Conservation (phyloP, 345 rosid species). For the Lepidium sativum region DNA sequence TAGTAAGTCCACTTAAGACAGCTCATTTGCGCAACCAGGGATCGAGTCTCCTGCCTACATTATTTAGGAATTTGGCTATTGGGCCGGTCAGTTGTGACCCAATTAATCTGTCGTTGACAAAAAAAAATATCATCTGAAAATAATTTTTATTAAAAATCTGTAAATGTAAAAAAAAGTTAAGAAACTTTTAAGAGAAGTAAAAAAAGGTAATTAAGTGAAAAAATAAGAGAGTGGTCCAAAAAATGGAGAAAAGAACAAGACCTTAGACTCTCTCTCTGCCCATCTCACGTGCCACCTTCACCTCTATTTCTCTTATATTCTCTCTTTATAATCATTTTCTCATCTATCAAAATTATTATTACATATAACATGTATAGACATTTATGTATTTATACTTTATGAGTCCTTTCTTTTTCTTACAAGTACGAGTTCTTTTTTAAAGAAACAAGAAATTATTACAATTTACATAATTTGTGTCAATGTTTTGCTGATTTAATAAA, state of each 20-base stretch:
- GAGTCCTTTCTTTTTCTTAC: too few species aligned
- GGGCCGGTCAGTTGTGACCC: too few species aligned
- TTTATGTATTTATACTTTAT: neutral
- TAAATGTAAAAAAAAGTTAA: neutral
- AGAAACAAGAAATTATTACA: too few species aligned
- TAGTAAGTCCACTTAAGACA: too few species aligned
- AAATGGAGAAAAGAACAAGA: slow-evolving; percentile 24
- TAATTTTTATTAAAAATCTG: too few species aligned
- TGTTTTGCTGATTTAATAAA: neutral
- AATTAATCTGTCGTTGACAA: too few species aligned
- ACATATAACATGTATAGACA: neutral
- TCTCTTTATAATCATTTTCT: neutral
- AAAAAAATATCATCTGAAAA: too few species aligned
- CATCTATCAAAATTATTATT: neutral
- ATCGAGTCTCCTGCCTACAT: too few species aligned
- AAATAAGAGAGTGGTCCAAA: slow-evolving; percentile 21
- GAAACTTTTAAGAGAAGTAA: neutral
- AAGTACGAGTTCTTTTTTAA: too few species aligned
- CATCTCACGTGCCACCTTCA: slow-evolving; percentile 25
- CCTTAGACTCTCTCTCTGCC: slow-evolving; percentile 22
- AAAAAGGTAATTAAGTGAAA: slow-evolving; percentile 12
- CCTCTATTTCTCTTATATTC: neutral
- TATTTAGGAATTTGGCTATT: too few species aligned
- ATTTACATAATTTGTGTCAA: neutral
- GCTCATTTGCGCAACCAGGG: too few species aligned